These are phyloP conservation scores for Cymbidium sinense DNA, from an alignment of 106 monocot genomes.

Conservation along the genomic window DNA sequence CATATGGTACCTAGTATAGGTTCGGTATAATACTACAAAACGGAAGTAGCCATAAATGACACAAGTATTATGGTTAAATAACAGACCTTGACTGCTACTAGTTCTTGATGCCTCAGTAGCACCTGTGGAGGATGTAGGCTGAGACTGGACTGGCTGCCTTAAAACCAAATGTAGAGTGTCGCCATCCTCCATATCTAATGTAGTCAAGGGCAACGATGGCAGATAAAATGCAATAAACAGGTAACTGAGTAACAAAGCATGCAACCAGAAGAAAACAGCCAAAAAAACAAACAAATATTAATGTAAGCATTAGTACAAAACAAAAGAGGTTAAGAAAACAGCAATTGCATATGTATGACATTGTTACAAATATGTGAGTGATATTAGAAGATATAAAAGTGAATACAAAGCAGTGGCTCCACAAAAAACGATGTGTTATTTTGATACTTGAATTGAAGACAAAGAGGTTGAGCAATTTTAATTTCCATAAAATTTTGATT, in stretches of 20 bases:
- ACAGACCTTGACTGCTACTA: background rate
- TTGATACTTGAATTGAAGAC: background rate
- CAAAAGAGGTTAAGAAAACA: background rate
- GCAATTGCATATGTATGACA: background rate
- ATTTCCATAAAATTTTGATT: background rate
- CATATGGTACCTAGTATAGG: background rate
- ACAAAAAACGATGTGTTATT: background rate
- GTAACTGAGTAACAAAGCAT: background rate
- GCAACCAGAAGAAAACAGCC: background rate
- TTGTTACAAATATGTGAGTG: background rate
- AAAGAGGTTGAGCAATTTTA: background rate
- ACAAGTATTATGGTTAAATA: background rate
- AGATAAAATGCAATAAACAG: background rate
- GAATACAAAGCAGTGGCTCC: background rate
- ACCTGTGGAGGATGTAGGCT: slow-evolving; percentile 27
- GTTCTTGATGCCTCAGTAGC: slow-evolving; percentile 7
- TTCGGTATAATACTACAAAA: background rate
- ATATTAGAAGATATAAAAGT: background rate
- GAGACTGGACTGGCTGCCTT: slow-evolving; percentile 51
- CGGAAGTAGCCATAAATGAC: background rate
- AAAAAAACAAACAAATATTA: slow-evolving; percentile 1
- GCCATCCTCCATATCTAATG: slow-evolving; percentile 81
- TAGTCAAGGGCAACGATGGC: slow-evolving; percentile 24
- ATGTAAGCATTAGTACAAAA: background rate
- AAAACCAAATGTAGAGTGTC: slow-evolving; percentile 89